Evolutionary conservation across 2,329 filamentous ascomycete species (phyloP), one percentile per base, ranked within the genome.

Genomic region (Cladosporium phlei): DNA sequence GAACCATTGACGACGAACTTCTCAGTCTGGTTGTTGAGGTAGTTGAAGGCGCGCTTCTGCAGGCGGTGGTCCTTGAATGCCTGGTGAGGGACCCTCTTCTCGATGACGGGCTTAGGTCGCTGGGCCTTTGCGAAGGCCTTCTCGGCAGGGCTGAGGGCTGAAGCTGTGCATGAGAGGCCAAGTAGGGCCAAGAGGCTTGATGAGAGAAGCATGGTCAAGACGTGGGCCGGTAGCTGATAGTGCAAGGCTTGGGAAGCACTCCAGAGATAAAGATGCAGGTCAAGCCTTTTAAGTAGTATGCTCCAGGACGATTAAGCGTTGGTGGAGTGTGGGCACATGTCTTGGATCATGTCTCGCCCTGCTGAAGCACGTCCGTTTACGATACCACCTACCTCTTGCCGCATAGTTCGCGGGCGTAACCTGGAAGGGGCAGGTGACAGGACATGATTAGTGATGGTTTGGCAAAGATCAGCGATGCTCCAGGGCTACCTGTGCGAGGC

Each of bases 1-100:
- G 52, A 56, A 17, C 59, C 60, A 25, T 64, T 55, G 25, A 64
- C 60, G 14, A 52, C 56, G 30, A 52, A 57, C 30, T 52, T 34
- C 40, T 46, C 25, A 8, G 49, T 49, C 4, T 25, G 12, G 40
- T 40, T 42, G 25, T 20, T 51, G 11, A 51, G 28, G 25, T 25
- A 48, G 37, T 48, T 48, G 46, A 30, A 34, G 2, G 46, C 38
- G 16, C 46, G 46, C 38, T 43, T 42, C 5, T 28, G 38, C 11
- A 48, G 46, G 11, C 38, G 35, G 7, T 29, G 14, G 12, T 39
- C 19, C 38, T 43, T 43, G 19, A 48, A 42, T 1, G 30, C 20
- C 29, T 48, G 37, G 25, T 48, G 20, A 12, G 46, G 37, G 3
- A 39, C 45, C 5, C 45, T 38, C 35, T 47, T 47, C 21, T 47